Percentiles rank a stretch among this genome's conserved stretches.
These are phyloP conservation scores for Helminthosporium solani DNA, from an alignment of 2,329 filamentous ascomycete genomes.

Conservation along the genomic window DNA sequence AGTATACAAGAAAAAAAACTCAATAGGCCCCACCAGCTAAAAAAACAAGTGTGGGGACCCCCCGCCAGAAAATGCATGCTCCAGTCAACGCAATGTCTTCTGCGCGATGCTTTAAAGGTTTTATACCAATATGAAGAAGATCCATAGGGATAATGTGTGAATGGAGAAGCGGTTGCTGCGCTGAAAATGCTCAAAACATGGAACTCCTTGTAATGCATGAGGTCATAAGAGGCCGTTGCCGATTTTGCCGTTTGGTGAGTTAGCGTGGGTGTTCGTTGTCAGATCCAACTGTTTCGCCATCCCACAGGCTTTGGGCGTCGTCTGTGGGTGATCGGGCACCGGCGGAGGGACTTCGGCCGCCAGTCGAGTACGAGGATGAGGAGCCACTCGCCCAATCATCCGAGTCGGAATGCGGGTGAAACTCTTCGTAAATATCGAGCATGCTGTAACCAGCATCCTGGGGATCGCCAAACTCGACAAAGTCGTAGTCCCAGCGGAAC, in stretches of 20 bases:
- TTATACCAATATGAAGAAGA: constrained; percentile 21
- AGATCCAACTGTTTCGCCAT: constrained; percentile 57
- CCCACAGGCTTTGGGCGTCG: constrained; percentile 59
- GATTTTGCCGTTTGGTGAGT: constrained; percentile 13
- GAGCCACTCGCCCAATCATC: constrained; percentile 91
- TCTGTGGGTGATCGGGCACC: constrained; percentile 53
- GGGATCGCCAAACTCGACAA: constrained; percentile 77
- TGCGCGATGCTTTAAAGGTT: constrained; percentile 14
- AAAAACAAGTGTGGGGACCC: constrained; percentile 15
- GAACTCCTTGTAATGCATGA: constrained; percentile 42
- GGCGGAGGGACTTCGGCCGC: constrained; percentile 59
- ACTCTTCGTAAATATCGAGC: constrained; percentile 57
- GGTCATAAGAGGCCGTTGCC: constrained; percentile 36
- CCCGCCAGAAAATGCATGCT: constrained; percentile 9
- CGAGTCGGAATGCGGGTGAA: constrained; percentile 61
- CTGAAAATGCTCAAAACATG: constrained; percentile 37
- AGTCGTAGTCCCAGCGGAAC: constrained; percentile 94
- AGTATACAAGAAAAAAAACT: background rate
- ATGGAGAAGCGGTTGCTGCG: constrained; percentile 24
- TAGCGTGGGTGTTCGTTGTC: constrained; percentile 42
- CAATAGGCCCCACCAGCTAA: background rate
- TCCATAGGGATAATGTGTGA: constrained; percentile 8
- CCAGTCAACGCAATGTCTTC: constrained; percentile 15
- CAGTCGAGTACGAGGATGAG: constrained; percentile 71
- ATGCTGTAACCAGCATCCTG: constrained; percentile 55